Base-by-base conservation (phyloP, 805 yeast species). In the Candida dendrica region DNA sequence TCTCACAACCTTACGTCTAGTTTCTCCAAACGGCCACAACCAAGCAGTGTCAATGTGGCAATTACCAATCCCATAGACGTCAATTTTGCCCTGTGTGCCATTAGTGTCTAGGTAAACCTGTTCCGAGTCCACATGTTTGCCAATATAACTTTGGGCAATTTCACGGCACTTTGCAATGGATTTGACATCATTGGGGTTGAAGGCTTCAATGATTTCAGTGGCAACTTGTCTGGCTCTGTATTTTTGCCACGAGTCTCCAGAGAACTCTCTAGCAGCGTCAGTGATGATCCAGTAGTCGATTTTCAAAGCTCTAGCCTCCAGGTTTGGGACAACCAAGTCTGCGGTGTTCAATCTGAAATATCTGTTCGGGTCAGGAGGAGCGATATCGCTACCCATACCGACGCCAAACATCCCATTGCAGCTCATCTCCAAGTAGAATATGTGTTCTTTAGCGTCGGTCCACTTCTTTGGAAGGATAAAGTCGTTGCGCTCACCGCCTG, bases 11-110 rank as follows among this genome's bases (percentile, higher is more conserved):
- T 91, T 91, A 40, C 98, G 76, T 52, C 85, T 82, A 1, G 98
- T 88, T 60, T 93, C 97, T 3, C 95, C 97, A 69, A 84, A 91
- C n/a, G 97, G 98, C 98, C 98, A 91, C 44, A 89, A 71, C 98
- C 98, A 91, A 14, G 98, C 98, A 15, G 98, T 91, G 57, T 91
- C 98, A 52, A 90, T 90, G 61, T 90, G 98, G 60, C 98, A 93
- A 60, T 93, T 86, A 35, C 98, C 98, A 49, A 93, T 74, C 8
- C 86, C 95, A 61, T 69, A 83, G 10, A 90, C 96, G 43, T 82
- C 80, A 44, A 75, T 63, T 44, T 58, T 62, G 26, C 55, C 51
- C n/a, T 16, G 45, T 51, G 66, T 35, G 54, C 62, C 52, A 42
- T 56, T 41, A 43, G 53, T 39, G 24, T 70, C 67, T 46, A 72